A percentile compares a stretch with the other conserved stretches of the same genome.
These are phyloP conservation scores for Neopestalotiopsis sp. DNA, from an alignment of 2,329 filamentous ascomycete species.

Conservation along the genomic window DNA sequence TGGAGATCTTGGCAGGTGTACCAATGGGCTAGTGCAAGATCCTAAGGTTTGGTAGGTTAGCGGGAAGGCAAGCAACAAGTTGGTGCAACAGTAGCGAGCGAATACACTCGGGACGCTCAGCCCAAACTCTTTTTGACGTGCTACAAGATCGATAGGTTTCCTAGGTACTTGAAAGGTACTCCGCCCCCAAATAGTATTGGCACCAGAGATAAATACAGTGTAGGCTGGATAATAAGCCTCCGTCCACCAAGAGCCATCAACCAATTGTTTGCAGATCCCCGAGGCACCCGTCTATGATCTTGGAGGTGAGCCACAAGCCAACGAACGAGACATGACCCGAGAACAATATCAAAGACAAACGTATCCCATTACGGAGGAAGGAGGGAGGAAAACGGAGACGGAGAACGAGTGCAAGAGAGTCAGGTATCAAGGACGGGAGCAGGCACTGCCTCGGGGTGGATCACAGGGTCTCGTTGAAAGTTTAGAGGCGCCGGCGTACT, in stretches of 20 bases:
- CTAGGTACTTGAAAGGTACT: background rate
- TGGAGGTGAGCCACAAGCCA: background rate
- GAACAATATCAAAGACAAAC: background rate
- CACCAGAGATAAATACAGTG: background rate
- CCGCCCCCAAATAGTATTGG: background rate
- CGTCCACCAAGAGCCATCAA: background rate
- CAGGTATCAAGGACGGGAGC: background rate
- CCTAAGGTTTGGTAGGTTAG: slow-evolving; percentile 9
- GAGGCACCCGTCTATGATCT: background rate
- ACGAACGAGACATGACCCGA: background rate
- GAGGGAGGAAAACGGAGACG: too few species aligned
- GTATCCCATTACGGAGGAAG: too few species aligned
- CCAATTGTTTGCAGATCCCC: background rate
- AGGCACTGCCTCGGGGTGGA: background rate
- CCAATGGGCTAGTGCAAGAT: slow-evolving; percentile 11
- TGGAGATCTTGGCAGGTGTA: slow-evolving; percentile 8
- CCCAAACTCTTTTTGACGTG: background rate
- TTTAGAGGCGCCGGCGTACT: background rate
- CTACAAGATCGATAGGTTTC: background rate
- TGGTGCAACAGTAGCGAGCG: background rate
- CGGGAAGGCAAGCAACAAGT: background rate
- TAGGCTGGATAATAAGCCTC: background rate
- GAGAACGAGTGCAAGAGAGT: background rate
- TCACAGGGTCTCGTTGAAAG: background rate
- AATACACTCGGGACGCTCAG: background rate